Evolutionary conservation across 805 yeast species (phyloP).

Genomic region (Candida arabinofermentans): DNA sequence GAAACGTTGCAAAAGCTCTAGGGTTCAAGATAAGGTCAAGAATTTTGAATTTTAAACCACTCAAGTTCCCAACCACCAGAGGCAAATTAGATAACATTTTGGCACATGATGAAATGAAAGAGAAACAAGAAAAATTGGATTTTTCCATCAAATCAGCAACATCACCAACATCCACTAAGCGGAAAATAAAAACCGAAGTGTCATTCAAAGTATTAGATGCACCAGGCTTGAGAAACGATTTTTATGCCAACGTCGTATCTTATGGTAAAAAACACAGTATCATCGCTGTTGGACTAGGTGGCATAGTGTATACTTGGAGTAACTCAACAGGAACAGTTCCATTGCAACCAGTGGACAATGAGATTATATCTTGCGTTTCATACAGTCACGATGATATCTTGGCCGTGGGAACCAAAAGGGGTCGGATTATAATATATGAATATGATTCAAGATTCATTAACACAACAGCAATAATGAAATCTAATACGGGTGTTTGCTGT

Average conservation of each 20-base stretch:
- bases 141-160: slow-evolving; percentile 11
- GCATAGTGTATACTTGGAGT: slow-evolving; percentile 61
- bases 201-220: slow-evolving; percentile 60
- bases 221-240: slow-evolving; percentile 70
- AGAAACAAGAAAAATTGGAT: slow-evolving; percentile 8
- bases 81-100: slow-evolving; percentile 7
- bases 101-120: slow-evolving; percentile 8
- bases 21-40: slow-evolving; percentile 39
- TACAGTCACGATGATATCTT: slow-evolving; percentile 47
- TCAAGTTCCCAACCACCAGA: slow-evolving; percentile 11
- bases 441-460: slow-evolving; percentile 27
- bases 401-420: slow-evolving; percentile 56
- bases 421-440: slow-evolving; percentile 38
- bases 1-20: slow-evolving; percentile 46
- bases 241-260: slow-evolving; percentile 68
- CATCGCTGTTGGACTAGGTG: slow-evolving; percentile 65
- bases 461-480: slow-evolving; percentile 20
- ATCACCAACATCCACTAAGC: slow-evolving; percentile 15
- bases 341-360: slow-evolving; percentile 37
- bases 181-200: slow-evolving; percentile 32
- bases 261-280: slow-evolving; percentile 56
- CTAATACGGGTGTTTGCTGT: slow-evolving; percentile 48
- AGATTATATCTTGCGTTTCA: slow-evolving; percentile 52
- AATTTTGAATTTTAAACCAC: slow-evolving; percentile 36
- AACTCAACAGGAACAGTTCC: slow-evolving; percentile 44